Conservation (phyloP, 805 yeast genomes). For the Metschnikowia gelsemii region DNA sequence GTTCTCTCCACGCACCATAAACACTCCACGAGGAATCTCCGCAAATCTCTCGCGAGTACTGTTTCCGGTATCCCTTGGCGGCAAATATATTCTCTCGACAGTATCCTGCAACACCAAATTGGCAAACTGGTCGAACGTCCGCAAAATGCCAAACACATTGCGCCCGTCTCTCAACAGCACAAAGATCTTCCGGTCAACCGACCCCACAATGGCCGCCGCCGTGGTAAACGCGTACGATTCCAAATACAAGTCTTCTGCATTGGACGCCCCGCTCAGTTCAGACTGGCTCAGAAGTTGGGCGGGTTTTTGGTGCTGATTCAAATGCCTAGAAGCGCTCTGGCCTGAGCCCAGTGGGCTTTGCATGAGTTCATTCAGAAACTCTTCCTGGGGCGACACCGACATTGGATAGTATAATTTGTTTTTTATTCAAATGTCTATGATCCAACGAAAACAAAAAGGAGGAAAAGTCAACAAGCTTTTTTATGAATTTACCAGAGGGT, state of each 20-base stretch:
- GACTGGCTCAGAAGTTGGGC: conserved; percentile 6
- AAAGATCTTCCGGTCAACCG: conserved; percentile 78
- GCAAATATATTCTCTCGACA: conserved; percentile 74
- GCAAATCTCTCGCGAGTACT: conserved; percentile 54
- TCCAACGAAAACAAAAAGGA: no score
- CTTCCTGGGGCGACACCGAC: no score
- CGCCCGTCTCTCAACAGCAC: conserved; percentile 89
- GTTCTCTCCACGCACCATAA: conserved; percentile 92
- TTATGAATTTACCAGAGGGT: no score
- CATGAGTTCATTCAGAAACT: no score
- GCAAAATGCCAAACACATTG: conserved; percentile 78
- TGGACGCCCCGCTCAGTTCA: conserved; percentile 26
- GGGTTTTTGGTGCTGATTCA: no score
- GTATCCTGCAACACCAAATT: conserved; percentile 92
- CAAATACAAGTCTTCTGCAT: conserved; percentile 58
- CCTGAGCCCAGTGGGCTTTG: no score
- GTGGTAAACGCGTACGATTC: conserved; percentile 84
- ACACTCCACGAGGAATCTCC: conserved; percentile 75
- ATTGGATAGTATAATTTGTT: no score
- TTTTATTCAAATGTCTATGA: no score
- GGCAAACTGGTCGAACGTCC: conserved; percentile 95
- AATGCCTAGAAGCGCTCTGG: no score
- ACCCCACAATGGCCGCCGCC: conserved; percentile 86
- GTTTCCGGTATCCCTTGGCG: conserved; percentile 38
- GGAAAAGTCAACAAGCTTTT: no score